Percentiles rank a stretch among this genome's conserved stretches.
Conservation (phyloP, 768 basidiomycete species). For the Terana coerulea region DNA sequence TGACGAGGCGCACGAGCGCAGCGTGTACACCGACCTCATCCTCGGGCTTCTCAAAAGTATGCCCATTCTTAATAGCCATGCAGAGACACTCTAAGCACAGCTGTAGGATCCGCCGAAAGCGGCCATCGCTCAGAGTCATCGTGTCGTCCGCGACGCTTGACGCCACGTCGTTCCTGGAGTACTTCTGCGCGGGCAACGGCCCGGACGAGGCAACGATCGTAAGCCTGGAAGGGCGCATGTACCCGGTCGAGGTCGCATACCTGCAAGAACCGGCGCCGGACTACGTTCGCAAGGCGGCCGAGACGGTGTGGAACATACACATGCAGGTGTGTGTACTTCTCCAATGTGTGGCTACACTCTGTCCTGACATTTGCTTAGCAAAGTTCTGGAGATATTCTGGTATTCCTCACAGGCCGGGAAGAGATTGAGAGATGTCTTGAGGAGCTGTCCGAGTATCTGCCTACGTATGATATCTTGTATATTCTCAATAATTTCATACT, state of each 20-base stretch:
- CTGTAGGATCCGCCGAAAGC: conserved; percentile 92
- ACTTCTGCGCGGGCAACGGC: conserved; percentile 69
- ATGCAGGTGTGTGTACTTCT: conserved; percentile 50
- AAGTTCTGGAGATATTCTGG: conserved; percentile 82
- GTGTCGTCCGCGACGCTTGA: conserved; percentile 97
- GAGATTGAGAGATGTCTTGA: conserved; percentile 92
- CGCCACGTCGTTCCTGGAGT: conserved; percentile 83
- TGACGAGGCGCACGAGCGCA: conserved; percentile 96
- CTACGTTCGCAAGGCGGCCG: conserved; percentile 78
- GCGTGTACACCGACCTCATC: conserved; percentile 92
- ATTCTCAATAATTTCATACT: background rate
- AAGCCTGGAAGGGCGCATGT: conserved; percentile 91
- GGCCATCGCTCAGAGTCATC: conserved; percentile 85
- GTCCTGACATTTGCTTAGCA: conserved; percentile 43
- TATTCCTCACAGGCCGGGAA: conserved; percentile 94
- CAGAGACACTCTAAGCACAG: background rate
- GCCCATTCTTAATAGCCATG: conserved; percentile 12
- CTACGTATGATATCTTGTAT: conserved; percentile 45
- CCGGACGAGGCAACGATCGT: conserved; percentile 76
- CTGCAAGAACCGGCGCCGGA: conserved; percentile 72
- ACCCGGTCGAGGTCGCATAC: conserved; percentile 92
- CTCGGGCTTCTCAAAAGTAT: conserved; percentile 93
- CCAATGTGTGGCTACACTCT: background rate
- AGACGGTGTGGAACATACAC: conserved; percentile 81
- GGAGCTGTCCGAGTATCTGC: conserved; percentile 71